Conservation (phyloP, 2,329 filamentous ascomycete species). For the Talaromyces sp. region DNA sequence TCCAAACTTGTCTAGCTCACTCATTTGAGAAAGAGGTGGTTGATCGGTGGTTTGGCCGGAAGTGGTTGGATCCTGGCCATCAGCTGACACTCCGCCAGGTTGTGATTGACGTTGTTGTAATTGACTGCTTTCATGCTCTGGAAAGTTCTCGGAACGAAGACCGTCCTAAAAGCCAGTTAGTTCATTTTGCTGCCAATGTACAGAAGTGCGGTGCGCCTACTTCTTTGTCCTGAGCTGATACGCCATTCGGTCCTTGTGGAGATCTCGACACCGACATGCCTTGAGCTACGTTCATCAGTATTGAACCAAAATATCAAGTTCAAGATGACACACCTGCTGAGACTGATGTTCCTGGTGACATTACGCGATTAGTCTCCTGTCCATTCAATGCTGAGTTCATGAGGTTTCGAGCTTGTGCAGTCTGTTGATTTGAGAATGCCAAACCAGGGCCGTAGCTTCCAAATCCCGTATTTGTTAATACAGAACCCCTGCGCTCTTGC, state of each 20-base stretch:
- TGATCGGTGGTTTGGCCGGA: constrained; percentile 38
- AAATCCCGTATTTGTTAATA: constrained; percentile 52
- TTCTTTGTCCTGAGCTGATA: constrained; percentile 46
- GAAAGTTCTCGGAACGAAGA: constrained; percentile 30
- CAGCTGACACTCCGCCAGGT: constrained; percentile 27
- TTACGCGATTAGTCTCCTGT: constrained; percentile 34
- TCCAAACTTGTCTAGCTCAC: constrained; percentile 59
- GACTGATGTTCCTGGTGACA: constrained; percentile 35
- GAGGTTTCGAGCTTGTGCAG: constrained; percentile 33
- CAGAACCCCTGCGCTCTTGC: constrained; percentile 50
- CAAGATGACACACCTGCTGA: constrained; percentile 31
- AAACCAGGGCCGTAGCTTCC: constrained; percentile 42
- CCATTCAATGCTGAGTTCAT: constrained; percentile 39
- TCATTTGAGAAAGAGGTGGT: constrained; percentile 56
- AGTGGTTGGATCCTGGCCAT: constrained; percentile 37
- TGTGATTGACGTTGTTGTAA: constrained; percentile 39
- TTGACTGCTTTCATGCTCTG: constrained; percentile 36
- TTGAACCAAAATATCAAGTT: background rate
- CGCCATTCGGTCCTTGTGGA: constrained; percentile 45
- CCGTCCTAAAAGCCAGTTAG: constrained; percentile 33
- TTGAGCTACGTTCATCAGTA: constrained; percentile 23
- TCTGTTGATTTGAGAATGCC: constrained; percentile 46
- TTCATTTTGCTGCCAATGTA: background rate
- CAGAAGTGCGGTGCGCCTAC: constrained; percentile 22
- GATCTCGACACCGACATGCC: constrained; percentile 43